These are phyloP conservation scores for Emydomyces testavorans DNA, from an alignment of 2,329 filamentous ascomycete species.

Conservation along the genomic window DNA sequence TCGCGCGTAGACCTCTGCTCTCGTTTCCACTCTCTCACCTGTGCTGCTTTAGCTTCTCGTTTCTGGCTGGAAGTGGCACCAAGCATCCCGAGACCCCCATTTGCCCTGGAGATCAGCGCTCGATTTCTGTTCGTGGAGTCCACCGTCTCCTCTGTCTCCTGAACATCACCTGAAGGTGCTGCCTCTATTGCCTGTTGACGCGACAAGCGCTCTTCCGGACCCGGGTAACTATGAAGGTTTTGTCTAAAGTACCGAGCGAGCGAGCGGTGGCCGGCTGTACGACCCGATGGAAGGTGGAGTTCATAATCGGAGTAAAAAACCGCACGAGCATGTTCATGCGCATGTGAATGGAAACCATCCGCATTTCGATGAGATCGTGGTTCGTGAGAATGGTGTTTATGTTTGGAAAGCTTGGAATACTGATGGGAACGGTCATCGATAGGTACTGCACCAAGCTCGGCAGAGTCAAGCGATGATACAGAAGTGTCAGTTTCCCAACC, in stretches of 20 bases:
- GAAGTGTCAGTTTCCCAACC: conserved; percentile 95
- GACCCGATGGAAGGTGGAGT: conserved; percentile 80
- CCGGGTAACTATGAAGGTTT: conserved; percentile 76
- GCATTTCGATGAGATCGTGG: conserved; percentile 60
- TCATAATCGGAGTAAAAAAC: conserved; percentile 90
- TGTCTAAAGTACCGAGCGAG: conserved; percentile 82
- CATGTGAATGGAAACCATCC: conserved; percentile 72
- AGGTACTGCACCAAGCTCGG: conserved; percentile 67
- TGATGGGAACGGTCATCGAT: conserved; percentile 60
- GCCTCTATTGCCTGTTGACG: conserved; percentile 48
- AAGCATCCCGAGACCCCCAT: conserved; percentile 64
- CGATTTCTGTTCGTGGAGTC: conserved; percentile 32
- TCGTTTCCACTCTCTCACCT: conserved; percentile 57
- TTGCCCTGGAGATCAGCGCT: conserved; percentile 53
- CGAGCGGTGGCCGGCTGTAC: conserved; percentile 79
- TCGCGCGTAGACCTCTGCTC: conserved; percentile 51
- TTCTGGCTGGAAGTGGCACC: conserved; percentile 68
- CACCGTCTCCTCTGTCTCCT: conserved; percentile 33
- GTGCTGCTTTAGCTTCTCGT: conserved; percentile 52
- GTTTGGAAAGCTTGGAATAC: conserved; percentile 59
- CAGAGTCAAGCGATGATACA: conserved; percentile 76
- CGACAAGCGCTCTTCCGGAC: conserved; percentile 61
- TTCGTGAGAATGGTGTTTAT: conserved; percentile 64
- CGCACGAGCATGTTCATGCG: conserved; percentile 61
- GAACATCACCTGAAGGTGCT: conserved; percentile 36